Evolutionary conservation across 768 basidiomycete genomes (phyloP), one percentile per base, ranked within the genome.

Genomic region (Russula abietina): DNA sequence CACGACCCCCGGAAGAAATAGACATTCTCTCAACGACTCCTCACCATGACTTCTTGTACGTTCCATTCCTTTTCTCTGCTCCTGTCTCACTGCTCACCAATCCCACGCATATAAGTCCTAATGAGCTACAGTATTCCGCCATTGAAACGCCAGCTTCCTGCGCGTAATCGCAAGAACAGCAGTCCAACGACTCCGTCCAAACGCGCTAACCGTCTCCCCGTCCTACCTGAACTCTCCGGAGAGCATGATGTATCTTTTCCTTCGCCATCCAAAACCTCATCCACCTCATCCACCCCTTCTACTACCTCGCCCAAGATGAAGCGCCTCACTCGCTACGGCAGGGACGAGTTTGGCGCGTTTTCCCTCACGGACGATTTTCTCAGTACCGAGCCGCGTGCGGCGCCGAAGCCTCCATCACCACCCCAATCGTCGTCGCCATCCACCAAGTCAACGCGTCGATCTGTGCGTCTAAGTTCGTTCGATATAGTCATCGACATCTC

Each of bases 181-280:
- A 36, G 39, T 30, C 26, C 43, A 46, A 26, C 16, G 19, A 46
- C 67, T 24, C 60, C 69, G 3, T 67, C 71, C 19, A 66, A 65
- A 41, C 69, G 68, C 49, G 68, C 70, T 28, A 71, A 70, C 57
- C 69, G 68, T 57, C 69, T 74, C 24, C 69, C 72, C 48, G 71
- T 69, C 43, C 67, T 74, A 17, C 70, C 72, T 36, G 69, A 71
- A 53, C 61, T 72, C 56, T 57, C 66, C 6, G 72, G 61, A 55
- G 70, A 71, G 30, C 71, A 26, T 2, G 16, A 73, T 14, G 38
- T 59, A 12, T 22, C 62, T 30, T 62, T 61, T 19, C 48, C 43
- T 24, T 61, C 69, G 12, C 57, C 64, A n/a, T 66, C 67, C 24
- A 68, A 67, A 17, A 2, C 45, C 16, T 53, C 58, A 3, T 62